A percentile compares a stretch with the other conserved stretches of the same genome.
These are phyloP conservation scores for Piper longum DNA, from an alignment of 164 flowering plant genomes.

Conservation along the genomic window DNA sequence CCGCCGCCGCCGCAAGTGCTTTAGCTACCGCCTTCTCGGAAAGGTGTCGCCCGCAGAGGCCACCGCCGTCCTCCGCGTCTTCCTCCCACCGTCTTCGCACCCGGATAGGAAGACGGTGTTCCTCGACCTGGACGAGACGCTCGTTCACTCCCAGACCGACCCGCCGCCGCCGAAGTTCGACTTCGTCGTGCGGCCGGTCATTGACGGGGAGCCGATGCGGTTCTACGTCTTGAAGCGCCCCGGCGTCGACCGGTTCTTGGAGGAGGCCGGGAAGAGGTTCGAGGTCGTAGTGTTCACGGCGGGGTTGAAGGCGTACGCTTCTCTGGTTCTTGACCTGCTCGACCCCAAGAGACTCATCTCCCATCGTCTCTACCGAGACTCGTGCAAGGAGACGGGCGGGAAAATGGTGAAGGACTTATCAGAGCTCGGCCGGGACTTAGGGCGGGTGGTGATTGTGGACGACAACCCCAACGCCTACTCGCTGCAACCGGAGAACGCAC, in stretches of 20 bases:
- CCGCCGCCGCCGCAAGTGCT: slow-evolving; percentile 17
- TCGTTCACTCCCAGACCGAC: slow-evolving; percentile 48
- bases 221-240: slow-evolving; percentile 76
- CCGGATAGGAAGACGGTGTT: slow-evolving; percentile 39
- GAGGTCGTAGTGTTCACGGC: slow-evolving; percentile 85
- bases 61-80: slow-evolving; percentile 1
- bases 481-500: slow-evolving; percentile 61
- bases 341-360: slow-evolving; percentile 40
- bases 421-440: slow-evolving; percentile 57
- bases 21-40: slow-evolving; percentile 26
- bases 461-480: slow-evolving; percentile 61
- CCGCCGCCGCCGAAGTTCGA: slow-evolving; percentile 55
- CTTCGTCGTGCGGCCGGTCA: slow-evolving; percentile 55
- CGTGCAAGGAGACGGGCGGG: slow-evolving; percentile 54
- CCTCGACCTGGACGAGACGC: slow-evolving; percentile 79
- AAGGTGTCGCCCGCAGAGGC: slow-evolving; percentile 3
- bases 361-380: slow-evolving; percentile 63
- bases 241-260: slow-evolving; percentile 51
- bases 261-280: slow-evolving; percentile 23
- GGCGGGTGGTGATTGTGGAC: slow-evolving; percentile 54
- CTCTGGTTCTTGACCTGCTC: slow-evolving; percentile 48
- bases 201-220: slow-evolving; percentile 35
- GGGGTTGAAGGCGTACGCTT: slow-evolving; percentile 65
- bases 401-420: slow-evolving; percentile 69
- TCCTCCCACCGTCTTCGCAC: slow-evolving; percentile 2